Percentiles rank a stretch among this genome's conserved stretches.
These are phyloP conservation scores for Colletotrichum tanaceti DNA, from an alignment of 2,329 filamentous ascomycete species.

Conservation along the genomic window DNA sequence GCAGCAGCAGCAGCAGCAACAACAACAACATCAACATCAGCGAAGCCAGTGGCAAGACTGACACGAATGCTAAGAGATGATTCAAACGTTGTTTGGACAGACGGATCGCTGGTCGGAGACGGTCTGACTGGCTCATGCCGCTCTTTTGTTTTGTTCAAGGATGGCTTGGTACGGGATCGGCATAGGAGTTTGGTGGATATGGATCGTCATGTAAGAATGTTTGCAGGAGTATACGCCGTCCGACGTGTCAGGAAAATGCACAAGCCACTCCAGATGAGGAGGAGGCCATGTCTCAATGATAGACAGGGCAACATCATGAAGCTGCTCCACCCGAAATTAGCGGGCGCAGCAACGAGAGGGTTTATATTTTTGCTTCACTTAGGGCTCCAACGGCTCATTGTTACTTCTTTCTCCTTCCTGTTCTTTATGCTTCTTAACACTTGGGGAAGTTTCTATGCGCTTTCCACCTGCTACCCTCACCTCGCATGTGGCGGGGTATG, in stretches of 20 bases:
- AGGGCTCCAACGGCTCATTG: constrained; percentile 24
- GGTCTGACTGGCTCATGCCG: constrained; percentile 39
- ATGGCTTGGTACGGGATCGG: constrained; percentile 41
- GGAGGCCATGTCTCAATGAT: constrained; percentile 39
- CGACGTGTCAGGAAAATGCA: constrained; percentile 40
- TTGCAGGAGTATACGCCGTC: constrained; percentile 39
- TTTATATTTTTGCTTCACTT: constrained; percentile 35
- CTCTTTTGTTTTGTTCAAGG: constrained; percentile 36
- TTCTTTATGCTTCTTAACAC: constrained; percentile 1
- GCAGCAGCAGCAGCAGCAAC: constrained; percentile 2
- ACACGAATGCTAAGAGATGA: constrained; percentile 34
- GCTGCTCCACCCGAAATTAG: constrained; percentile 27
- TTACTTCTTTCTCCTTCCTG: constrained; percentile 27
- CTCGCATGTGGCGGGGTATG: constrained; percentile 34
- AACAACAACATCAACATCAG: too few species aligned
- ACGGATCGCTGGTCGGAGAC: constrained; percentile 28
- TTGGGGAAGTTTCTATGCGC: constrained; percentile 27
- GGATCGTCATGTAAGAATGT: constrained; percentile 41
- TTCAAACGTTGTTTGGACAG: constrained; percentile 26
- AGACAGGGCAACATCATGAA: constrained; percentile 32
- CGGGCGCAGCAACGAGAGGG: constrained; percentile 40
- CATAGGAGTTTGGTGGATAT: constrained; percentile 40
- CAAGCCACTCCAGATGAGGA: constrained; percentile 38
- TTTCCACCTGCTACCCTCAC: constrained; percentile 37
- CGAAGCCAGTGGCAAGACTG: constrained; percentile 24